Conservation (phyloP, 164 flowering plant species). For the Piper betle region DNA sequence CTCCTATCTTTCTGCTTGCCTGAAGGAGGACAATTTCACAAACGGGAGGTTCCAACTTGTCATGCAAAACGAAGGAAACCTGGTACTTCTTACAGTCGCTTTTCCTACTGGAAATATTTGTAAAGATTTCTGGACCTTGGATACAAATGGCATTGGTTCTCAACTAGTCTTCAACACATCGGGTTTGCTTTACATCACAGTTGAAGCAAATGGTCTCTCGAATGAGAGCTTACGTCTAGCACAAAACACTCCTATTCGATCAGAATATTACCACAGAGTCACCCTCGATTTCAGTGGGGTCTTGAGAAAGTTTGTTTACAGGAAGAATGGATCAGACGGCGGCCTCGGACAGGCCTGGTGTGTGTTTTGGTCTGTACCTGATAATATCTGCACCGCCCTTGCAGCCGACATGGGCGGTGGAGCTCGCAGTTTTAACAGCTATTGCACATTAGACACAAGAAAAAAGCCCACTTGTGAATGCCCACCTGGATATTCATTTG, state of each 20-base stretch:
- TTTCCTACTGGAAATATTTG: conserved; percentile 4
- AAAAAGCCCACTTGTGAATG: conserved; percentile 21
- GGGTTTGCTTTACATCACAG: conserved; percentile 17
- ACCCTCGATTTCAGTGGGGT: conserved; percentile 38
- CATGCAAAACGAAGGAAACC: conserved; percentile 23
- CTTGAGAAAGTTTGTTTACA: conserved; percentile 21
- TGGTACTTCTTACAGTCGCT: conserved; percentile 15
- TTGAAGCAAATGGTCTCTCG: conserved; percentile 6
- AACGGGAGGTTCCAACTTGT: conserved; percentile 26
- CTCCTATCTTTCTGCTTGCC: conserved; percentile 10
- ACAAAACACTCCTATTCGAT: background rate
- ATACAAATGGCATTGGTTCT: conserved; percentile 6
- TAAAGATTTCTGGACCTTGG: conserved; percentile 7
- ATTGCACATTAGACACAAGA: conserved; percentile 15
- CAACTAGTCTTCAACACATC: conserved; percentile 25
- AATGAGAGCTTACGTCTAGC: background rate
- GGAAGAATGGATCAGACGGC: conserved; percentile 5
- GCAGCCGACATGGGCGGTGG: conserved; percentile 2
- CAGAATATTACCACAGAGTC: conserved; percentile 24
- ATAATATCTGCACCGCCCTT: conserved; percentile 9
- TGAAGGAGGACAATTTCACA: conserved; percentile 17
- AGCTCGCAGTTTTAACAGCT: conserved; percentile 31
- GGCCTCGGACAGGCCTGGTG: conserved; percentile 10
- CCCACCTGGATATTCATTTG: conserved; percentile 18
- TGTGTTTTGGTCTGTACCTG: conserved; percentile 3